Conservation (phyloP, 257 asterid genomes). For the Galeopsis tetrahit region DNA sequence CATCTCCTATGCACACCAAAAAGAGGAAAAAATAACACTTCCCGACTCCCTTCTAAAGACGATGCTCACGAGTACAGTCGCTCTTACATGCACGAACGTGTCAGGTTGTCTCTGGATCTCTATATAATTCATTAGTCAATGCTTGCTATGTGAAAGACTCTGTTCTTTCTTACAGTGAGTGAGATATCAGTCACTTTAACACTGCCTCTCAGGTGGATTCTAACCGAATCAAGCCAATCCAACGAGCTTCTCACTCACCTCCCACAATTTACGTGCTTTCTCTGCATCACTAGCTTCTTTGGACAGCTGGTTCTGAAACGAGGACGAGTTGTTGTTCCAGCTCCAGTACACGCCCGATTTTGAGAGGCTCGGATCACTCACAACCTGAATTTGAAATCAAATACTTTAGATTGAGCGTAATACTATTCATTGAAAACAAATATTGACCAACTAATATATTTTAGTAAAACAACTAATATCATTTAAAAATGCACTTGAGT, state of each 20-base stretch:
- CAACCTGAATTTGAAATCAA: constrained; percentile 52
- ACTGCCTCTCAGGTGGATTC: not conserved
- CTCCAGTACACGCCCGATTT: constrained; percentile 99
- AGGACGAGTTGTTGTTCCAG: constrained; percentile 82
- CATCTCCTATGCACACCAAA: constrained; percentile 28
- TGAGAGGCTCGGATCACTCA: constrained; percentile 80
- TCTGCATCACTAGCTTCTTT: constrained; percentile 87
- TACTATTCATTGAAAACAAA: too few species aligned
- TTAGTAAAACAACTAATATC: too few species aligned
- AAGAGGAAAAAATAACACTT: not conserved
- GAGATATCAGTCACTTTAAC: constrained; percentile 7
- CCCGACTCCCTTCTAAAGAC: not conserved
- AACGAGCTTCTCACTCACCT: constrained; percentile 87
- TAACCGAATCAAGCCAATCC: constrained; percentile 60
- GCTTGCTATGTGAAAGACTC: not conserved
- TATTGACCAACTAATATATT: too few species aligned
- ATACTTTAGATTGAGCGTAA: not conserved
- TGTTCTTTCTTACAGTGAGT: constrained; percentile 11
- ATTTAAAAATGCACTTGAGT: too few species aligned
- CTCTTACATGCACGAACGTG: constrained; percentile 10
- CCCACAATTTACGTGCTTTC: constrained; percentile 91
- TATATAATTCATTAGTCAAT: not conserved
- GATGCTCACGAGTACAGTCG: not conserved
- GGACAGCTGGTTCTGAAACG: constrained; percentile 83
- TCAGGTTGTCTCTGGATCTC: constrained; percentile 2